phyloP scores from a whole-genome alignment of 140 eudicot genomes.

The Senecio squalidus region DNA sequence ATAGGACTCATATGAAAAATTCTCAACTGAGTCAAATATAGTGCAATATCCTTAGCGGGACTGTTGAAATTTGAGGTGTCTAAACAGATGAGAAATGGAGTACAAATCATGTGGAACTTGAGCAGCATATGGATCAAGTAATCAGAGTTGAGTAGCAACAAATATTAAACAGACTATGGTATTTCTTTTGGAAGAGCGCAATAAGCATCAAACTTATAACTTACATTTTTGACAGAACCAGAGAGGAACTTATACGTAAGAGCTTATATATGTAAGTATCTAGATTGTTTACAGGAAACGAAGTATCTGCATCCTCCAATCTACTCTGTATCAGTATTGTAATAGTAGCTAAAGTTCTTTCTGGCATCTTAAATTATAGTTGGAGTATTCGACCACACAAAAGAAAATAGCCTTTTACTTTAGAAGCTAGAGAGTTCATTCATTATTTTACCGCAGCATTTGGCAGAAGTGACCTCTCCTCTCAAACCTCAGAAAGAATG shows the following conservation, averaged over 20 bases:
- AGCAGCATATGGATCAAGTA: background rate
- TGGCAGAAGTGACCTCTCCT: no score
- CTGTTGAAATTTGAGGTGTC: no score
- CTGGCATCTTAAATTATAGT: background rate
- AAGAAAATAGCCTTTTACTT: background rate
- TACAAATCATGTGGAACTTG: background rate
- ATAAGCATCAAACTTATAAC: background rate
- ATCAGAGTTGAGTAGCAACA: background rate
- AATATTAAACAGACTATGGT: constrained; percentile 4
- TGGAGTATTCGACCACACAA: no score
- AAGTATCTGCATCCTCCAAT: background rate
- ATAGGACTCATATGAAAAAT: background rate
- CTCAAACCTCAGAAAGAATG: background rate
- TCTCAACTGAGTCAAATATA: no score
- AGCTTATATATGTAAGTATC: background rate
- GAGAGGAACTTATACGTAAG: background rate
- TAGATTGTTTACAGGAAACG: background rate
- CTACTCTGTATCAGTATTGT: background rate
- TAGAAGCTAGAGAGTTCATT: background rate
- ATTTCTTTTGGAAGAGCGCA: background rate
- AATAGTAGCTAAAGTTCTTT: constrained; percentile 3
- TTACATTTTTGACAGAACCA: background rate
- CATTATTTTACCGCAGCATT: background rate
- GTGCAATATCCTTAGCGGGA: no score
- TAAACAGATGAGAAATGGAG: no score